These are phyloP conservation scores for Mortierella hygrophila DNA, from an alignment of 192 early-diverging fungal species.

Conservation along the genomic window DNA sequence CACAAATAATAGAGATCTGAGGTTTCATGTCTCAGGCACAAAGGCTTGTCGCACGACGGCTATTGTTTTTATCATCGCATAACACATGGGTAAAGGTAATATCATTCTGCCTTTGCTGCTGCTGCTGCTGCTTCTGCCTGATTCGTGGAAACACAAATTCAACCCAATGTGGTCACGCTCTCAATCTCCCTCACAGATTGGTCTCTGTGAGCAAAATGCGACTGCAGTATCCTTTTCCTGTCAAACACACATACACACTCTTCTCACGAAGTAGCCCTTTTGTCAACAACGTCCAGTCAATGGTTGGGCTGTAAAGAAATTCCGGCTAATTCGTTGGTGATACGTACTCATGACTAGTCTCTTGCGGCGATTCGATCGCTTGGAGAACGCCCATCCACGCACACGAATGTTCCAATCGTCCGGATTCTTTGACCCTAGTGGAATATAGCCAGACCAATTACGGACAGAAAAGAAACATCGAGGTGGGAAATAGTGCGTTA, in stretches of 20 bases:
- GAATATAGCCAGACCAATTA: background rate
- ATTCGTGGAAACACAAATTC: background rate
- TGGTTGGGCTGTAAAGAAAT: background rate
- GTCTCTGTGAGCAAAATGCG: background rate
- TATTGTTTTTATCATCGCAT: background rate
- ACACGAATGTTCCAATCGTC: constrained; percentile 59
- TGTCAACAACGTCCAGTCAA: background rate
- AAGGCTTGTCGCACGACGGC: background rate
- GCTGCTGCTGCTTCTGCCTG: background rate
- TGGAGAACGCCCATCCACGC: constrained; percentile 60
- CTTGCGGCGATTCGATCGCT: constrained; percentile 47
- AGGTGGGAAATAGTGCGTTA: constrained; percentile 1
- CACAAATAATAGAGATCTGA: background rate
- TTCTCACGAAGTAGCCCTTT: constrained; percentile 1
- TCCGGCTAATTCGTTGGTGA: background rate
- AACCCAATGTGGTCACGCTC: background rate
- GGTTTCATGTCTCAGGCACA: background rate
- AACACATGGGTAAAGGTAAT: background rate
- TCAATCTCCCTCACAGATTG: background rate
- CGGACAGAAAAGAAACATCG: background rate
- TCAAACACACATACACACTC: background rate
- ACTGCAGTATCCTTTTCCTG: background rate
- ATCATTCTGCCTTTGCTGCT: no score
- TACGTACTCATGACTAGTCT: constrained; percentile 56
- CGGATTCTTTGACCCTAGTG: constrained; percentile 39